Evolutionary conservation across 2,329 filamentous ascomycete species (phyloP).

Genomic region (Anthostomella pinea): DNA sequence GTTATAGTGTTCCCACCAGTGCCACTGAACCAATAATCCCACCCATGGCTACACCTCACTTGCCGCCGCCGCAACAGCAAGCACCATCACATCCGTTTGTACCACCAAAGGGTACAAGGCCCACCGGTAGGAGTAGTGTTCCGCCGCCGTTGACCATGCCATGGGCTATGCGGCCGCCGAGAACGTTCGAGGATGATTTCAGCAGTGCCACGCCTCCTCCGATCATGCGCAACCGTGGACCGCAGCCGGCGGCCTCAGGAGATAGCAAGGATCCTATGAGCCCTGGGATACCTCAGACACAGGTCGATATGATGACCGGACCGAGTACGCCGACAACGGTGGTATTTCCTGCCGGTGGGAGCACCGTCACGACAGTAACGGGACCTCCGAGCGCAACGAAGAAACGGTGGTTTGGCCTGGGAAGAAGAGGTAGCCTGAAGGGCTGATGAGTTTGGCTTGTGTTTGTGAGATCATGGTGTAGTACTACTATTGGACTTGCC

Average conservation of each 20-base stretch:
- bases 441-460: no score
- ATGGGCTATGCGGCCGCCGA: conserved; percentile 38
- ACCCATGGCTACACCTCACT: conserved; percentile 16
- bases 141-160: conserved; percentile 29
- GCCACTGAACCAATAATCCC: conserved; percentile 19
- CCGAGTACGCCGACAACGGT: conserved; percentile 14
- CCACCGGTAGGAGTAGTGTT: conserved; percentile 27
- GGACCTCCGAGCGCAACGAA: conserved; percentile 6
- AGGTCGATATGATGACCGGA: conserved; percentile 1
- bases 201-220: conserved; percentile 54
- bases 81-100: conserved; percentile 1
- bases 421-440: conserved; percentile 25
- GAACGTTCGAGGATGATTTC: conserved; percentile 41
- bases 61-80: conserved; percentile 11
- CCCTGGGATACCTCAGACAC: conserved; percentile 7
- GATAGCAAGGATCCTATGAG: conserved; percentile 3
- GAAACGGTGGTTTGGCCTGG: conserved; percentile 31
- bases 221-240: conserved; percentile 45
- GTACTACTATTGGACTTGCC: no score
- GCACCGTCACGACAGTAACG: no score
- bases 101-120: conserved; percentile 8
- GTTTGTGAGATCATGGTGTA: no score
- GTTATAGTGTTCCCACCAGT: conserved; percentile 18
- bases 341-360: no score
- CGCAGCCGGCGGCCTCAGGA: conserved; percentile 7